Evolutionary conservation across 2,329 filamentous ascomycete species (phyloP).

Genomic region (Fusarium sp.): DNA sequence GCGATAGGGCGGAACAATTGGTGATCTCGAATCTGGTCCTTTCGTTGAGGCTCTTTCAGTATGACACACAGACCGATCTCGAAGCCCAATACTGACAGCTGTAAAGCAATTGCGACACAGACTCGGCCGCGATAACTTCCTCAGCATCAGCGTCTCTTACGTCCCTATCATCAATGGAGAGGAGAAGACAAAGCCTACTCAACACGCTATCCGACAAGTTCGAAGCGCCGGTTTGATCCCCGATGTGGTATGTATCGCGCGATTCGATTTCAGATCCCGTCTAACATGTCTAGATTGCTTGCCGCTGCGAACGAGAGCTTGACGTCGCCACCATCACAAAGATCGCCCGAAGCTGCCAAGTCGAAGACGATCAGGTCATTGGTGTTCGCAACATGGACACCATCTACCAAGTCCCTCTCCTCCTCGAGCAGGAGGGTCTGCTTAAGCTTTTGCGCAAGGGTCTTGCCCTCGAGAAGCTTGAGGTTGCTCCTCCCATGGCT

Average conservation of each 20-base stretch:
- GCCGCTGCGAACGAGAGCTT: conserved; percentile 84
- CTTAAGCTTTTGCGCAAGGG: conserved; percentile 73
- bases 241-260: conserved; percentile 66
- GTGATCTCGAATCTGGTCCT: conserved; percentile 87
- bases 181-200: conserved; percentile 97
- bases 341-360: conserved; percentile 89
- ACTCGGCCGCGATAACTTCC: conserved; percentile 81
- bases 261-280: background rate
- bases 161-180: conserved; percentile 78
- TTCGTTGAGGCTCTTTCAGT: conserved; percentile 85
- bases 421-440: conserved; percentile 85
- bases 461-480: conserved; percentile 71
- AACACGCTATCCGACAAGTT: conserved; percentile 86
- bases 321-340: conserved; percentile 82
- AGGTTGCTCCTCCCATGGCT: conserved; percentile 64
- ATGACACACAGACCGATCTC: background rate
- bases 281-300: conserved; percentile 76
- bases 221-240: conserved; percentile 82
- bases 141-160: conserved; percentile 90
- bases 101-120: conserved; percentile 74
- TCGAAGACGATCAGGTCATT: conserved; percentile 86
- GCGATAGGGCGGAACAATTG: conserved; percentile 69
- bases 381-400: conserved; percentile 90
- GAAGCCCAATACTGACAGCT: background rate
- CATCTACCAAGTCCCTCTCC: conserved; percentile 94